Evolutionary conservation across 164 flowering plant species (phyloP), one percentile per base, ranked within the genome.

Genomic region (Brasenia schreberi): DNA sequence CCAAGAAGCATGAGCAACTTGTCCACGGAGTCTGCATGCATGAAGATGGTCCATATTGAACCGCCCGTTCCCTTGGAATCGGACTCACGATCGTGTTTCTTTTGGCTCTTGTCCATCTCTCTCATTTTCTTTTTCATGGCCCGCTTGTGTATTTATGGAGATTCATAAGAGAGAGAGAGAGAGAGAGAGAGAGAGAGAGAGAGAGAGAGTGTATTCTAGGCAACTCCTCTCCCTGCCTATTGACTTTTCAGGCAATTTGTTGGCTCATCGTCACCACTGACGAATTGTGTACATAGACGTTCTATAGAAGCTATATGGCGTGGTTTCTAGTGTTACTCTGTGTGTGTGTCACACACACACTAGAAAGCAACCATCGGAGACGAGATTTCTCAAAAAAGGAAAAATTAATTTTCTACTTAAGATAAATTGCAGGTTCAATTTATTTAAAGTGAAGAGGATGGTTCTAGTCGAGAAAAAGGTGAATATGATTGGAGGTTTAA

Each of bases 1-100:
- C 63, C 63, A 7, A 60, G n/a, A 11, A 60, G 9, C 63, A 60
- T 60, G 5, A 60, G 63, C 1, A 9, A 60, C 16, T 9, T 19
- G 27, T 60, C 63, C 16, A 60, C 63, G 5, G 63, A 9, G 27
- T 60, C 63, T n/a, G 63, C 63, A 60, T 60, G 63, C 63, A 60
- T 60, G 63, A 60, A 60, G 19, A 60, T 60, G 27, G 19, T 60
- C 63, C 63, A 60, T n/a, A 60, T 7, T 6, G 63, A 60, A 17
- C 63, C 63, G 2, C 19, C 11, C n/a, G n/a, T 19, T 19, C n/a
- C 63, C 7, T 45, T 45, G 12, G 5, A 6, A 23, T 12, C 53
- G 53, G 12, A 12, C 53, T 45, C 53, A 7, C 12, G 5, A 7
- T 45, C 53, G 11, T 45, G 5, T 12, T 45, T 12, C 53, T 45